These are phyloP conservation scores for Phialophora macrospora DNA, from an alignment of 2,329 filamentous ascomycete genomes.

Conservation along the genomic window DNA sequence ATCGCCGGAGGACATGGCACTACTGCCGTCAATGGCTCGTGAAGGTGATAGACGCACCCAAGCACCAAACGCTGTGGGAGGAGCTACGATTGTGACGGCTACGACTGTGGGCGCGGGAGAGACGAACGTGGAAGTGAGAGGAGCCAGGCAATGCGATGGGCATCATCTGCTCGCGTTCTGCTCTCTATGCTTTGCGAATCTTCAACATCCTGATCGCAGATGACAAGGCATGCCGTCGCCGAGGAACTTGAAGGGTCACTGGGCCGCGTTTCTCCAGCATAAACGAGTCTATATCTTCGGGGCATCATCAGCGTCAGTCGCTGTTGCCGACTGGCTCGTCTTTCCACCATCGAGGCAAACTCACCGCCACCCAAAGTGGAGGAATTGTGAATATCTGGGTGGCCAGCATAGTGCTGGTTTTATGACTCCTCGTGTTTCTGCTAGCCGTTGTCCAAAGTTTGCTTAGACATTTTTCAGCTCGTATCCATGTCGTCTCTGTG, in stretches of 20 bases:
- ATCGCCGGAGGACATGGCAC: conserved; percentile 37
- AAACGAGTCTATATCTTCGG: neutral
- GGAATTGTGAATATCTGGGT: neutral
- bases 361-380: neutral
- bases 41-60: neutral
- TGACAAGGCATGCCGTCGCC: neutral
- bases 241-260: neutral
- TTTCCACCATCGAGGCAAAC: no score
- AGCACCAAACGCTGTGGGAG: neutral
- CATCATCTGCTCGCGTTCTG: neutral
- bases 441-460: neutral
- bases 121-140: neutral
- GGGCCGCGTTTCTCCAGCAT: neutral
- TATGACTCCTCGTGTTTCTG: neutral
- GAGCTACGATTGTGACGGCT: neutral
- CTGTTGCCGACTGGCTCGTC: no score
- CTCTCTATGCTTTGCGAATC: neutral
- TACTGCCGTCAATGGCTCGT: conserved; percentile 1
- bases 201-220: neutral
- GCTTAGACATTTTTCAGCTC: conserved; percentile 4
- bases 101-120: neutral
- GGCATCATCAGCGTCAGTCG: neutral
- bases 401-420: neutral
- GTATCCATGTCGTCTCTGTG: conserved; percentile 31
- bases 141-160: neutral